Conservation (phyloP, 1,139 yeast species). For the Kurtzmaniella natalensis region DNA sequence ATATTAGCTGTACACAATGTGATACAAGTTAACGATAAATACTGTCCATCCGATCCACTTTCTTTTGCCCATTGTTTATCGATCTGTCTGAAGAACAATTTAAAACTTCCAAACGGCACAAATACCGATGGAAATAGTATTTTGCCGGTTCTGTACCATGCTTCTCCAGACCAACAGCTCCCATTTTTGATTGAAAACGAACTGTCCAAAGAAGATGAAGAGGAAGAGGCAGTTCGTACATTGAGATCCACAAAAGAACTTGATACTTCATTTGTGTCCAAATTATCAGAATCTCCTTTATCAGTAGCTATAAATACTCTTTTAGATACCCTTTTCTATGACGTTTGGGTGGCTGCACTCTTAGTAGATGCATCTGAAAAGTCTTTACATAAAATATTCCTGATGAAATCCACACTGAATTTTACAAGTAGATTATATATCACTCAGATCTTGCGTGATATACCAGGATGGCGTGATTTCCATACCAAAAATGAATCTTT, state of each 20-base stretch:
- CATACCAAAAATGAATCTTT: slow-evolving; percentile 20
- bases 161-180: slow-evolving; percentile 37
- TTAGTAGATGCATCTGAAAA: slow-evolving; percentile 12
- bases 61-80: slow-evolving; percentile 33
- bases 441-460: slow-evolving; percentile 14
- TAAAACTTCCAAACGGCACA: slow-evolving; percentile 24
- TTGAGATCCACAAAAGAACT: background rate
- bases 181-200: slow-evolving; percentile 44
- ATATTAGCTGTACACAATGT: slow-evolving; percentile 41
- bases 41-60: slow-evolving; percentile 43
- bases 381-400: slow-evolving; percentile 15
- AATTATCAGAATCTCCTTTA: slow-evolving; percentile 16
- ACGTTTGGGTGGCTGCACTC: slow-evolving; percentile 34
- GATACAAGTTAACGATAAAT: slow-evolving; percentile 14
- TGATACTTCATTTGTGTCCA: slow-evolving; percentile 56
- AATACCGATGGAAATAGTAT: slow-evolving; percentile 17
- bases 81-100: slow-evolving; percentile 28
- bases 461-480: slow-evolving; percentile 26
- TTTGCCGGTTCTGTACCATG: slow-evolving; percentile 31
- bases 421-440: background rate
- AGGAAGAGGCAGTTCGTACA: background rate
- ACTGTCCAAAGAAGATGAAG: background rate
- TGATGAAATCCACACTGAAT: slow-evolving; percentile 14
- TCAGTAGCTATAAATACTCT: slow-evolving; percentile 17
- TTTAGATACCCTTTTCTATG: slow-evolving; percentile 36